Percentiles rank a stretch among this genome's conserved stretches.
These are phyloP conservation scores for Myxozyma geophila DNA, from an alignment of 805 yeast species.

Conservation along the genomic window DNA sequence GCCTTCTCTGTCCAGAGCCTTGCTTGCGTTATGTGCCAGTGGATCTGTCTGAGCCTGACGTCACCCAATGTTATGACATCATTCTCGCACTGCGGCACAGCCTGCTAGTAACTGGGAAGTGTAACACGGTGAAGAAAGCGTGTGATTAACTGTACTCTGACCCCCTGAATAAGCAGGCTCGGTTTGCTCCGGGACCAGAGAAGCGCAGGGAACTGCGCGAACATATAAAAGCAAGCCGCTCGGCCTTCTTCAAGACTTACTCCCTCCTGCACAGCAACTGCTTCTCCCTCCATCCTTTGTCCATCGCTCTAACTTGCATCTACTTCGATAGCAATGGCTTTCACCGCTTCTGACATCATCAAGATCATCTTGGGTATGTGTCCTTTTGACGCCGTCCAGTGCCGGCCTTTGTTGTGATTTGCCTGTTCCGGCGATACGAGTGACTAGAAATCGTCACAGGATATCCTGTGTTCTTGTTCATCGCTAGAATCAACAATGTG, in stretches of 20 bases:
- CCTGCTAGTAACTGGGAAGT: too few species aligned
- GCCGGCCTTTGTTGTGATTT: background rate
- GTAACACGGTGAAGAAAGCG: too few species aligned
- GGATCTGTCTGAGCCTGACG: too few species aligned
- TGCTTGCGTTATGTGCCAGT: too few species aligned
- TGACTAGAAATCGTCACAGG: too few species aligned
- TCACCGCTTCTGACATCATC: constrained; percentile 58
- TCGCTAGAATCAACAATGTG: too few species aligned
- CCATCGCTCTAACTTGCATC: background rate
- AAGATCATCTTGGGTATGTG: constrained; percentile 52
- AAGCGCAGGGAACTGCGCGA: constrained; percentile 2
- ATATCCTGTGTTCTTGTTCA: too few species aligned
- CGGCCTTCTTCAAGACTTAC: background rate
- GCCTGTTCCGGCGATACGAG: background rate
- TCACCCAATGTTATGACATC: too few species aligned
- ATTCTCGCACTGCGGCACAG: too few species aligned
- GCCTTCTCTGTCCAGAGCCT: too few species aligned
- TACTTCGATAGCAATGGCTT: constrained; percentile 48
- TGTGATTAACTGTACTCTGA: too few species aligned
- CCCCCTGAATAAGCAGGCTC: too few species aligned
- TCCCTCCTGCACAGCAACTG: background rate
- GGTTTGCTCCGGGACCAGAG: background rate
- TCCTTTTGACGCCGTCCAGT: background rate
- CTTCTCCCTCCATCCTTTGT: background rate
- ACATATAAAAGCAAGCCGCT: background rate